Evolutionary conservation across 306 rosid species (phyloP), one percentile per base, ranked within the genome.

Genomic region (Quercus berberidifolia): DNA sequence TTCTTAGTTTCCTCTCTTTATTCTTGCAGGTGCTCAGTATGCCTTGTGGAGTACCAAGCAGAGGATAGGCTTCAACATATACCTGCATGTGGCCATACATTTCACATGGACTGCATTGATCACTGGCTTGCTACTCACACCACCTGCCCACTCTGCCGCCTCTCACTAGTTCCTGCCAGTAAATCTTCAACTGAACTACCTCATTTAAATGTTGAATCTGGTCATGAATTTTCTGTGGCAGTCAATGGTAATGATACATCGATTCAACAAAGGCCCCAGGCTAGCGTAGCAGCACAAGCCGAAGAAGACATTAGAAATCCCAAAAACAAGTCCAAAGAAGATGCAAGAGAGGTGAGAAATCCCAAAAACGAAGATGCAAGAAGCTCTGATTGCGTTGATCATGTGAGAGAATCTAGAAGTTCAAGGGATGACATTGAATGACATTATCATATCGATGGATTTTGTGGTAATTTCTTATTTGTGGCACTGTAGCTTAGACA

Each of bases 141-240:
- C 73, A 94, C 98, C 73, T 94, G 98, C 68, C 98, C 98, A n/a
- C 98, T 94, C 81, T 94, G 98, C 79, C 98, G 98, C 80, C 79
- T 89, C 68, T 89, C 93, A 5, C 87, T 94, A 52, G 89, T 93
- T 68, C 31, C 88, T 4, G 68, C 86, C 20, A 77, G 85, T 19
- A 89, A 86, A 72, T 85, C 89, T 73, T 82, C 88, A 13, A 65
- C 85, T 21, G 87, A 84, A 63, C 74, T 77, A 18, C 79, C 84
- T 1, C 31, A 79, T 77, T 19, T 78, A 46, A 86, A 81, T 84
- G 87, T 76, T 21, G 71, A 82, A 59, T 28, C 72, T 18, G 72
- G 77, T 43, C 74, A 59, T 58, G 82, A 33, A 58, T 56, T 46
- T 56, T 81, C 87, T 80, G 64, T 19, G 71, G 79, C 73, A 20